Base-by-base conservation (phyloP, 2,329 filamentous ascomycete genomes). In the Purpureocillium lavendulum region DNA sequence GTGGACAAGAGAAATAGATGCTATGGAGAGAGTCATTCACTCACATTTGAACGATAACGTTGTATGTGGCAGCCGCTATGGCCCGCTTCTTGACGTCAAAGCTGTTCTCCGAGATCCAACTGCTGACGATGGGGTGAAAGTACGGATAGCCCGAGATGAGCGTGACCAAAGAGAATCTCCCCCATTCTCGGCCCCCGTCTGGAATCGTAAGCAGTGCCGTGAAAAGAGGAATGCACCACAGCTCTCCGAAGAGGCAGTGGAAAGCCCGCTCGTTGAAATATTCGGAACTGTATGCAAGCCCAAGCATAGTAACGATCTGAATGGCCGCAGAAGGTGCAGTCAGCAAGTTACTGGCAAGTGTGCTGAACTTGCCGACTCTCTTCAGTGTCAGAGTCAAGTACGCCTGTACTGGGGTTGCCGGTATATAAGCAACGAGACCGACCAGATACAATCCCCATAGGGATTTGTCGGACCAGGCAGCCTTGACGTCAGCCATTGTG, bases 261-360 rank as follows among this genome's bases (percentile, higher is more conserved):
- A 77, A 63, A 0, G 74, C 59, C 1, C 73, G 64, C 49, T 76
- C 66, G 43, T 75, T 70, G 45, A 75, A 72, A 41, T 68, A 64
- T 40, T 78, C 72, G 6, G 70, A 74, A 34, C 71, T 61, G 57
- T 65, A 74, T 0, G 75, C 72, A 42, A 74, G 65, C 2, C 62
- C 53, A 13, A 79, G 52, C 57, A 80, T 69, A 33, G 75, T 74
- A 35, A 75, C 40, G 43, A 80, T 77, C 51, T 77, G 76, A 2
- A 79, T 55, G 0, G 63, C 65, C 13, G 71, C 72, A 1, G 73
- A 69, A 0, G 75, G 76, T 12, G 82, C 80, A 1, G 76, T 76
- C 16, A 84, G 66, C 44, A 84, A 62, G 47, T 82, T 84, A 21
- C 71, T 73, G 26, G 75, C 59, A 51, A 83, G 74, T 2, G 74